Evolutionary conservation across 2,329 filamentous ascomycete genomes (phyloP), one percentile per base, ranked within the genome.

Genomic region (Claviceps monticola): DNA sequence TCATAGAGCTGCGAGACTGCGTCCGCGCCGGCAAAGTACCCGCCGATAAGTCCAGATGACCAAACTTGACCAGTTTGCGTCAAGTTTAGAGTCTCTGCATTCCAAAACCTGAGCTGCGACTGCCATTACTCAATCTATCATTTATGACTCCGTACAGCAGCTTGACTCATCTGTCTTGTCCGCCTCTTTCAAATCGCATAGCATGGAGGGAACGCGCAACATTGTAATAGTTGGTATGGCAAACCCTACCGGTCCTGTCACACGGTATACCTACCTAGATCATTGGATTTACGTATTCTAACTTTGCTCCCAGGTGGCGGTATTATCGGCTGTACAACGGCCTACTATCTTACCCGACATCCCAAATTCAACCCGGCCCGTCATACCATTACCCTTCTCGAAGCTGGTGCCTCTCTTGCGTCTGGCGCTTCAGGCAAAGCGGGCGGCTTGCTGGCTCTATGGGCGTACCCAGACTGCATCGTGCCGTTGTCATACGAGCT

Each of bases 391-490:
- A 95, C 86, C 1, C 74, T 98, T 34, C 75, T 97, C 51, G 93
- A 98, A 72, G 89, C 93, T 0, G 82, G 82, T 3, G 78, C 83
- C 19, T 76, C 82, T 45, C 83, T 97, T 57, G 93, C 93, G 6
- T 81, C 88, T n/a, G 91, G 87, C 23, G 91, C 93, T 39, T 95
- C 89, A 8, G 93, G 93, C 42, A 97, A 96, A 70, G 91, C 93
- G 0, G 93, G 93, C 16, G 93, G 93, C 1, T 74, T 98, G 4
- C 76, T 98, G 21, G 93, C 84, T 1, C 73, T 90, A 16, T 97
- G 91, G 89, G 93, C 91, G 1, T 96, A 95, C 62, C 93, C 93
- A 0, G 74, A 73, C 53, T 84, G 79, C 60, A 80, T 97, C 41
- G 91, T 96, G 0, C 87, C 87, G 0, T 72, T 97, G 43, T 94